phyloP scores from a whole-genome alignment of 306 rosid species.

The Dryas octopetala region DNA sequence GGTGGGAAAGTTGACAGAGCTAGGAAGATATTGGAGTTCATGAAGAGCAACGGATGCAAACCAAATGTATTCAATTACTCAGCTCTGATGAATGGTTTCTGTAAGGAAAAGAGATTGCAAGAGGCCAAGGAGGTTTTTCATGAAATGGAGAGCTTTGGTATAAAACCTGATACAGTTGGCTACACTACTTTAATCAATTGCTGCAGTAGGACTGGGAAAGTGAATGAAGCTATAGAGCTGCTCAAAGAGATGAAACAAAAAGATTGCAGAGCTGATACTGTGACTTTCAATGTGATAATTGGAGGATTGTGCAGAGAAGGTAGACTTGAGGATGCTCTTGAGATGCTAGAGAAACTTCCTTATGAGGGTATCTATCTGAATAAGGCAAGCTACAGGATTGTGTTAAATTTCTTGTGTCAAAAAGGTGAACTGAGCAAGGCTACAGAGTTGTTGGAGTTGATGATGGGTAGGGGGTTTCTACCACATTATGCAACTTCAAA shows the following conservation, averaged over 20 bases:
- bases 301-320: conserved; percentile 76
- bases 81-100: conserved; percentile 60
- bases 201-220: conserved; percentile 54
- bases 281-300: conserved; percentile 68
- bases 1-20: conserved; percentile 67
- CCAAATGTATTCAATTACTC: conserved; percentile 76
- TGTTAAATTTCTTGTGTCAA: conserved; percentile 59
- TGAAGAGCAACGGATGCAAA: conserved; percentile 77
- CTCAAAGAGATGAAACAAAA: conserved; percentile 71
- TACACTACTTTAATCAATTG: conserved; percentile 70
- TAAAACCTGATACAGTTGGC: conserved; percentile 65
- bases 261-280: conserved; percentile 56
- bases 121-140: conserved; percentile 57
- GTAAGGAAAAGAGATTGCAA: conserved; percentile 50
- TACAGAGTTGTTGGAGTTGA: conserved; percentile 49
- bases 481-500: conserved; percentile 90
- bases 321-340: conserved; percentile 64
- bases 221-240: conserved; percentile 59
- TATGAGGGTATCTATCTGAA: conserved; percentile 72
- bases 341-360: conserved; percentile 70
- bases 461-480: conserved; percentile 68
- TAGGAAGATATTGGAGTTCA: conserved; percentile 57
- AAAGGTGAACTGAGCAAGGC: conserved; percentile 63
- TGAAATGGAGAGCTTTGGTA: conserved; percentile 59
- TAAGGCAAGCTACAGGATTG: conserved; percentile 82